These are phyloP conservation scores for Colletotrichum cordylinicola DNA, from an alignment of 2,329 filamentous ascomycete genomes.

Conservation along the genomic window DNA sequence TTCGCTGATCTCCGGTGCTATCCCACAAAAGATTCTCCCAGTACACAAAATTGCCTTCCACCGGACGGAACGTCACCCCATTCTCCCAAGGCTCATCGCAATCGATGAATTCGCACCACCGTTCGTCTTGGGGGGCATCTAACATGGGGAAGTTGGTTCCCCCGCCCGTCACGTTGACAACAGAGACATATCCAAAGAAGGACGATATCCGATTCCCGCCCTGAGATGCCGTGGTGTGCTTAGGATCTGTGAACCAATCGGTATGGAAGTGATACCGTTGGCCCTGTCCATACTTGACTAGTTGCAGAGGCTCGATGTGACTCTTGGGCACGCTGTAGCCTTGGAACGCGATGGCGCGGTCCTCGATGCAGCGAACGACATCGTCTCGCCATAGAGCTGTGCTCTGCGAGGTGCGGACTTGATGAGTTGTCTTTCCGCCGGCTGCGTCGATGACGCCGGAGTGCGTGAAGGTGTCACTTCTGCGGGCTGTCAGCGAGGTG, in stretches of 20 bases:
- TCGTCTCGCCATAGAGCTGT: constrained; percentile 48
- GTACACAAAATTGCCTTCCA: constrained; percentile 53
- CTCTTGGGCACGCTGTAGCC: constrained; percentile 40
- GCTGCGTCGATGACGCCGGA: constrained; percentile 45
- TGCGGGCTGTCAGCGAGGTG: constrained; percentile 24
- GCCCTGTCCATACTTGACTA: constrained; percentile 50
- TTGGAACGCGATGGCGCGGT: constrained; percentile 51
- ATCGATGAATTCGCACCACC: constrained; percentile 42
- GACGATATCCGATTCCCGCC: constrained; percentile 52
- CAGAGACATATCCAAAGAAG: constrained; percentile 54
- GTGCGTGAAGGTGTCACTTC: constrained; percentile 47
- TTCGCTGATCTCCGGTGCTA: constrained; percentile 46
- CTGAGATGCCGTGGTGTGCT: constrained; percentile 36
- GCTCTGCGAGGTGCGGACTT: constrained; percentile 51
- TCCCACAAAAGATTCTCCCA: constrained; percentile 51
- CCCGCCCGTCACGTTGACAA: constrained; percentile 46
- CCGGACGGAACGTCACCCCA: constrained; percentile 52
- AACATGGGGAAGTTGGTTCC: constrained; percentile 56
- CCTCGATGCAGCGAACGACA: constrained; percentile 51
- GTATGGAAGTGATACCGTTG: constrained; percentile 56
- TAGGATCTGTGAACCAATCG: constrained; percentile 53
- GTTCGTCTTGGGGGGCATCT: constrained; percentile 36
- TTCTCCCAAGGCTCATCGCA: constrained; percentile 53
- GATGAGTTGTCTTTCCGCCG: constrained; percentile 36
- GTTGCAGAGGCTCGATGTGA: constrained; percentile 52